Percentiles rank a stretch among this genome's conserved stretches.
phyloP scores from a whole-genome alignment of 176 grass and related monocot species.

The Luzula sylvatica region DNA sequence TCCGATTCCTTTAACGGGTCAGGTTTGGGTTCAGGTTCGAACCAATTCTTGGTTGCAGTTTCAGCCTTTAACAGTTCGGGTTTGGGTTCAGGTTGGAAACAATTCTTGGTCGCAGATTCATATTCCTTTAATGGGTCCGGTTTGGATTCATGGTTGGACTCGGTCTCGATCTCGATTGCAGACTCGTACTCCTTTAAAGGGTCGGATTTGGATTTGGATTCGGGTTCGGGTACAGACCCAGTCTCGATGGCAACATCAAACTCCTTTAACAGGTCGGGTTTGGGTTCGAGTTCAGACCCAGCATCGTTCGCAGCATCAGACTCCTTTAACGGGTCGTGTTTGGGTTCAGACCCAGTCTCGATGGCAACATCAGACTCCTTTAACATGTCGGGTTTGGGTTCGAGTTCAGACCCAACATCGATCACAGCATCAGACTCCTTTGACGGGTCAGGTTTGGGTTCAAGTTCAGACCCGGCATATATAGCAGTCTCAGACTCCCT shows the following conservation, averaged over 20 bases:
- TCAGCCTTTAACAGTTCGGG: conserved; percentile 14
- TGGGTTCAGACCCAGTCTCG: not conserved
- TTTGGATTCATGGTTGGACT: not conserved
- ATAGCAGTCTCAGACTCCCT: conserved; percentile 4
- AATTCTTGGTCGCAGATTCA: too few relatives aligned
- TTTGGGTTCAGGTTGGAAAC: not conserved
- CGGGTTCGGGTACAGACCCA: not conserved
- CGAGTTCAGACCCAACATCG: not conserved
- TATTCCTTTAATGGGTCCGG: too few relatives aligned
- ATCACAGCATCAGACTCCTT: too few relatives aligned
- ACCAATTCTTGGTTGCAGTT: conserved; percentile 6
- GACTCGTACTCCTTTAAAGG: too few relatives aligned
- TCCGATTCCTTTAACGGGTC: too few relatives aligned
- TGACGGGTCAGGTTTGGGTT: too few relatives aligned
- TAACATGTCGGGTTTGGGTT: conserved; percentile 4
- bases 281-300: not conserved
- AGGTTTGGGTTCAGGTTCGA: not conserved
- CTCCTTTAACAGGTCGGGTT: conserved; percentile 10
- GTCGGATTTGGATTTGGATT: not conserved
- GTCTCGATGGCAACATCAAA: conserved; percentile 4
- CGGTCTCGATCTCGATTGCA: not conserved
- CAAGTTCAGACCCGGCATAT: not conserved
- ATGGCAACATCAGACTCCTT: conserved; percentile 8
- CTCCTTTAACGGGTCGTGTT: too few relatives aligned
- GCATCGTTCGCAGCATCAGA: too few relatives aligned